Evolutionary conservation across 2,329 filamentous ascomycete genomes (phyloP), one percentile per base, ranked within the genome.

Genomic region (Pseudocercospora musae): DNA sequence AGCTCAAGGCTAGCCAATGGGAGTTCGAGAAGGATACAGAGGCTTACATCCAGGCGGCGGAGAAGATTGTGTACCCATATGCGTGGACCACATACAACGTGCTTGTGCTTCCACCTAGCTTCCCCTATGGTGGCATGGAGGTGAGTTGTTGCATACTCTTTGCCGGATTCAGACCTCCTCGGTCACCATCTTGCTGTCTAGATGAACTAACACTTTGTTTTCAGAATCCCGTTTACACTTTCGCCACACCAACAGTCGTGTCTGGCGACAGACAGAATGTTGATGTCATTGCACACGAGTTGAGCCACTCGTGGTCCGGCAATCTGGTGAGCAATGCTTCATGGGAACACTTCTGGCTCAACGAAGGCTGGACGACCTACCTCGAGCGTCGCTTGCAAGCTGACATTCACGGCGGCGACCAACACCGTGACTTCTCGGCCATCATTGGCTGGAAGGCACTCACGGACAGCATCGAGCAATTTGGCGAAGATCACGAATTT

Each of bases 51-150:
- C 85, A 93, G 67, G 87, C 90, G 15, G 91, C 93, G 1, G 94
- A 97, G 76, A 82, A 83, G 71, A 83, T 87, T 48, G 86, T 96
- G 52, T 96, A 92, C 70, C 90, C 91, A 0, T 98, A 99, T 76
- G 86, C 87, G 62, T 99, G 95, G 95, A 93, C 91, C 15, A 88
- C 93, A 69, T 98, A 98, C 81, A 98, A 98, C 69, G 91, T 96
- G 9, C 81, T 98, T 21, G 89, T 97, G 3, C 81, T 98, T 31
- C 94, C 94, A 3, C 90, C 92, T 0, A 94, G 90, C 69, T 98
- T 96, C 75, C 92, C 92, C 0, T 96, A 95, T 71, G 92, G 91
- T 71, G 90, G 89, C 77, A 78, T 79, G 84, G 76, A 63, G 29
- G 29, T 31, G 8, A 31, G 29, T 31, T 13, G 9, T 8, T 31